Evolutionary conservation across 768 basidiomycete species (phyloP).

Genomic region (Podaxis pistillaris): DNA sequence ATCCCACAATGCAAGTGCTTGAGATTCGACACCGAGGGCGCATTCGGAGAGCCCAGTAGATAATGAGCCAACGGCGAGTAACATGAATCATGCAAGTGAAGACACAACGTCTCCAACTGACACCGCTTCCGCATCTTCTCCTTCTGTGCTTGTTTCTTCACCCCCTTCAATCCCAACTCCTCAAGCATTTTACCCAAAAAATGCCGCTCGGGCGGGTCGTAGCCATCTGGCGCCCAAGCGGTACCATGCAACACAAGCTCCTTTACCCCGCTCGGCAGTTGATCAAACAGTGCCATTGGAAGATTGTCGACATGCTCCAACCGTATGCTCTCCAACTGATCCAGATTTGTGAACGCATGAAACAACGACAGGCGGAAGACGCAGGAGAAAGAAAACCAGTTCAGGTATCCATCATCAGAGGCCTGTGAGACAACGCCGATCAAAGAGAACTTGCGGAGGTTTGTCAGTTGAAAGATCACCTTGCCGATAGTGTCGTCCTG

Average conservation of each 20-base stretch:
- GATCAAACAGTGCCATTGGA: not conserved
- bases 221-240: constrained; percentile 4
- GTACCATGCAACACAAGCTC: not conserved
- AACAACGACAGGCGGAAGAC: not conserved
- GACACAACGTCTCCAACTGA: constrained; percentile 1
- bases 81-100: not conserved
- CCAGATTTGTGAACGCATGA: not conserved
- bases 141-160: not conserved
- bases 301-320: constrained; percentile 4
- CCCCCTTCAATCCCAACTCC: not conserved
- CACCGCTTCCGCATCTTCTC: not conserved
- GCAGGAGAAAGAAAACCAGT: constrained; percentile 1
- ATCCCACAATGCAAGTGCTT: not conserved
- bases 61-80: not conserved
- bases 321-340: not conserved
- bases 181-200: not conserved
- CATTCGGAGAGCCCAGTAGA: not conserved
- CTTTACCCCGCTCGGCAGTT: not conserved
- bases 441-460: constrained; percentile 1
- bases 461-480: not conserved
- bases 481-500: not conserved
- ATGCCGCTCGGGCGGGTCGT: not conserved
- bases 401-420: constrained; percentile 2
- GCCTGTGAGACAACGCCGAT: constrained; percentile 7
- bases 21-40: not conserved